Percentiles rank a stretch among this genome's conserved stretches.
These are phyloP conservation scores for Xylaria bambusicola DNA, from an alignment of 495 filamentous ascomycete species.

Conservation along the genomic window DNA sequence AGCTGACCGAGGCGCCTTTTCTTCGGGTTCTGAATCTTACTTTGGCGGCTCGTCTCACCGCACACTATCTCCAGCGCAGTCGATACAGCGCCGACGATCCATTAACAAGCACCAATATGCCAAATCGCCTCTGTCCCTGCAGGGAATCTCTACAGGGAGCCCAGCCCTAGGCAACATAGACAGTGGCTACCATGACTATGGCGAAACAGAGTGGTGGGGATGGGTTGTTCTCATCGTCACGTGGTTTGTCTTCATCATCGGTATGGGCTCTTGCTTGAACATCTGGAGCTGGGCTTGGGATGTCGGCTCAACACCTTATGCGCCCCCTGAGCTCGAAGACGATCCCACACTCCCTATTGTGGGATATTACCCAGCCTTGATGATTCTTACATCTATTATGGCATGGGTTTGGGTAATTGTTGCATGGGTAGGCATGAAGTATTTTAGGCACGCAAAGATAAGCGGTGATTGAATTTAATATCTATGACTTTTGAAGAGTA, in stretches of 20 bases:
- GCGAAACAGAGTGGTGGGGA: constrained; percentile 94
- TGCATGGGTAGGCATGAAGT: constrained; percentile 99
- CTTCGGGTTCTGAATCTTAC: constrained; percentile 67
- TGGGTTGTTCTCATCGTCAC: constrained; percentile 88
- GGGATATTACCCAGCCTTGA: constrained; percentile 93
- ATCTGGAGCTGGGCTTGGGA: constrained; percentile 99
- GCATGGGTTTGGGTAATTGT: constrained; percentile 98
- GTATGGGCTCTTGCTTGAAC: constrained; percentile 93
- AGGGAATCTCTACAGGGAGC: constrained; percentile 44
- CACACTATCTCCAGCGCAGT: constrained; percentile 27
- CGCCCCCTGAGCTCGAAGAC: constrained; percentile 88
- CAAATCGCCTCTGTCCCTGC: constrained; percentile 62
- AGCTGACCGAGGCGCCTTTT: constrained; percentile 50
- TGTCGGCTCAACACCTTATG: constrained; percentile 93
- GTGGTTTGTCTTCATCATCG: constrained; percentile 92
- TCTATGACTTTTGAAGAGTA: not conserved
- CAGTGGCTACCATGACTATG: constrained; percentile 80
- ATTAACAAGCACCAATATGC: constrained; percentile 46
- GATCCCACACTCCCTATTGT: constrained; percentile 92
- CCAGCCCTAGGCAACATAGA: constrained; percentile 42
- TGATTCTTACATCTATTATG: constrained; percentile 92
- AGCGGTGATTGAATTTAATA: constrained; percentile 41
- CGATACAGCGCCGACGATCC: constrained; percentile 51
- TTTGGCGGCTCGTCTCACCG: constrained; percentile 42
- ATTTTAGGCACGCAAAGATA: constrained; percentile 96